Evolutionary conservation across 345 rosid species (phyloP).

Genomic region (Cardamine chenopodiifolia): DNA sequence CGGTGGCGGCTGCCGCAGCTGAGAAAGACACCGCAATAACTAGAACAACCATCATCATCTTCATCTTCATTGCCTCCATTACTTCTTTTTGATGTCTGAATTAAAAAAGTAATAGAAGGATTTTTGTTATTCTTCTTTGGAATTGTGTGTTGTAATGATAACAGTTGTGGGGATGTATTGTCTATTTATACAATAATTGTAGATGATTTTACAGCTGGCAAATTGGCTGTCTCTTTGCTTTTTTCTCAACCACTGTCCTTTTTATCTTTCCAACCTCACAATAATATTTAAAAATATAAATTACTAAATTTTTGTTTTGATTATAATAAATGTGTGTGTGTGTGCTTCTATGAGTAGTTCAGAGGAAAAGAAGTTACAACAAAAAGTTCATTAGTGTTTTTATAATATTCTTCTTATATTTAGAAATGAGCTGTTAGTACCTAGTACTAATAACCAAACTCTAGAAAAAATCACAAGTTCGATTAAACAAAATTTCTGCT

Average conservation of each 20-base stretch:
- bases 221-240: conserved; percentile 28
- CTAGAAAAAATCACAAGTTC: neutral
- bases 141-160: conserved; percentile 27
- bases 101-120: neutral
- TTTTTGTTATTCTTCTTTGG: neutral
- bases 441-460: neutral
- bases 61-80: conserved; percentile 45
- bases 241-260: conserved; percentile 40
- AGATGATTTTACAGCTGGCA: conserved; percentile 38
- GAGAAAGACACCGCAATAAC: conserved; percentile 39
- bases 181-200: conserved; percentile 35
- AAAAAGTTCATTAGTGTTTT: neutral
- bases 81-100: conserved; percentile 27
- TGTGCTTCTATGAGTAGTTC: conserved; percentile 14
- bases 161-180: conserved; percentile 30
- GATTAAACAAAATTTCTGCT: neutral
- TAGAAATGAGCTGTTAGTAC: neutral
- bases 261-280: conserved; percentile 43
- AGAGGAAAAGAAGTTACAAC: conserved; percentile 10
- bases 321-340: neutral
- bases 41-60: conserved; percentile 38
- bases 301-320: neutral
- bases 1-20: conserved; percentile 31
- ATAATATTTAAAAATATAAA: neutral
- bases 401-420: neutral